Conservation (phyloP, 2,329 filamentous ascomycete genomes). For the Cladosporium cucumerinum region DNA sequence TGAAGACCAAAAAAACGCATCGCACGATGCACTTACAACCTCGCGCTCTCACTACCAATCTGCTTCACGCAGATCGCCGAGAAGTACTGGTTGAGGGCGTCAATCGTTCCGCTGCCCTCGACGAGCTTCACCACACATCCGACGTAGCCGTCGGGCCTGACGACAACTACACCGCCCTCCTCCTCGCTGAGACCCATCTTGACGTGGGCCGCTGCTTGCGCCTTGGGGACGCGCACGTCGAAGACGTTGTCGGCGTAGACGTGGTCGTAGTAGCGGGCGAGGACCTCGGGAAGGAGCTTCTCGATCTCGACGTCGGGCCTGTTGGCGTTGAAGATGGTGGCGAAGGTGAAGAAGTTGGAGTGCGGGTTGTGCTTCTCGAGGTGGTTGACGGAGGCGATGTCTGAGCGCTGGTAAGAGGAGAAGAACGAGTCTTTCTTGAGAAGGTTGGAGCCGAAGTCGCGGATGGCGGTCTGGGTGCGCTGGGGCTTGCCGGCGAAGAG, state of each 20-base stretch:
- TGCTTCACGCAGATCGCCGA: slow-evolving; percentile 65
- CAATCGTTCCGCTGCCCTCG: slow-evolving; percentile 74
- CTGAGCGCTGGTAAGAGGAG: slow-evolving; percentile 59
- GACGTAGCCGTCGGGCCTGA: slow-evolving; percentile 84
- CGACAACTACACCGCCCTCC: slow-evolving; percentile 74
- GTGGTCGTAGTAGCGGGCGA: slow-evolving; percentile 75
- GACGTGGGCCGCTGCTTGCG: slow-evolving; percentile 72
- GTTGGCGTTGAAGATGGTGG: slow-evolving; percentile 67
- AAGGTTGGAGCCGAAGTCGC: slow-evolving; percentile 66
- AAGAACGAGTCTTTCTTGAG: slow-evolving; percentile 69
- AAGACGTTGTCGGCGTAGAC: slow-evolving; percentile 82
- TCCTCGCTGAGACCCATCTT: slow-evolving; percentile 80
- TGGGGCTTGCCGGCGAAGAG: slow-evolving; percentile 66
- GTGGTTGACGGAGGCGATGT: slow-evolving; percentile 62
- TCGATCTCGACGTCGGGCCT: slow-evolving; percentile 70
- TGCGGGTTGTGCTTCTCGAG: slow-evolving; percentile 85
- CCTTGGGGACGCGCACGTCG: slow-evolving; percentile 66
- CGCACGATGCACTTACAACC: slow-evolving; percentile 13
- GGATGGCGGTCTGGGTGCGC: slow-evolving; percentile 60
- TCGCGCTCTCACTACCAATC: slow-evolving; percentile 25
- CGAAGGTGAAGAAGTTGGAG: slow-evolving; percentile 75
- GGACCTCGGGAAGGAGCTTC: slow-evolving; percentile 64
- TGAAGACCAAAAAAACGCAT: neutral
- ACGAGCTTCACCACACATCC: slow-evolving; percentile 70
- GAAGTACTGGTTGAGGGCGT: slow-evolving; percentile 84